phyloP scores from a whole-genome alignment of 2,329 filamentous ascomycete genomes.

The Coniochaeta sp. region DNA sequence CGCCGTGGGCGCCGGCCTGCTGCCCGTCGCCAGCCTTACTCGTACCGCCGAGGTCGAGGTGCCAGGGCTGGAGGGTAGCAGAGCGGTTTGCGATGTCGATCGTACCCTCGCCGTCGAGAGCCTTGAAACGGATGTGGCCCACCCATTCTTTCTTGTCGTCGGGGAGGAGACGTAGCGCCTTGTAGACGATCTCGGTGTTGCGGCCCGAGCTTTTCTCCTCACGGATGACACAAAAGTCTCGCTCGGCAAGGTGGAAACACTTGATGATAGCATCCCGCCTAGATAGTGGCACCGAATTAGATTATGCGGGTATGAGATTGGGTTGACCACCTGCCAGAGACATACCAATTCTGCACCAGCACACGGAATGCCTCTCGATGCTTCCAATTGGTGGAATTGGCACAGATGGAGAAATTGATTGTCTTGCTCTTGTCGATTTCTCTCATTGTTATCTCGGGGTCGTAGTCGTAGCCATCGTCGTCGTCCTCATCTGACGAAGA shows the following conservation, averaged over 20 bases:
- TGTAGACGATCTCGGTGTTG: slow-evolving; percentile 20
- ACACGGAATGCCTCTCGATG: slow-evolving; percentile 22
- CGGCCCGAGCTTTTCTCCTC: slow-evolving; percentile 6
- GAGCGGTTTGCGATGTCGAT: slow-evolving; percentile 21
- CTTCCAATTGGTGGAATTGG: slow-evolving; percentile 9
- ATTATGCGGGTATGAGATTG: too few relatives aligned
- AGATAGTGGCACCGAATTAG: slow-evolving; percentile 1
- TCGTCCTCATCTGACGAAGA: neutral
- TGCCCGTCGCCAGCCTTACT: slow-evolving; percentile 13
- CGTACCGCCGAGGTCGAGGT: slow-evolving; percentile 20
- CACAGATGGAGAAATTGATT: slow-evolving; percentile 5
- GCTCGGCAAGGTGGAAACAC: slow-evolving; percentile 14
- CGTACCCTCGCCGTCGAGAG: slow-evolving; percentile 12
- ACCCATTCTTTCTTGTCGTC: slow-evolving; percentile 11
- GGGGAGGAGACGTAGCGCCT: slow-evolving; percentile 6
- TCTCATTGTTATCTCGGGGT: neutral
- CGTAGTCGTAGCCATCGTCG: neutral
- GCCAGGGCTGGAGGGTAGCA: slow-evolving; percentile 19
- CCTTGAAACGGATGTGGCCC: slow-evolving; percentile 22
- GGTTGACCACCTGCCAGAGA: too few relatives aligned
- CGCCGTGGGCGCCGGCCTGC: slow-evolving; percentile 21
- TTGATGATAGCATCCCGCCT: slow-evolving; percentile 22
- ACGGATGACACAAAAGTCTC: slow-evolving; percentile 14
- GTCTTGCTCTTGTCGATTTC: slow-evolving; percentile 5
- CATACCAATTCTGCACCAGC: slow-evolving; percentile 25